Percentiles rank a stretch among this genome's conserved stretches.
Conservation (phyloP, 495 filamentous ascomycete species). For the Annulohypoxylon nitens region DNA sequence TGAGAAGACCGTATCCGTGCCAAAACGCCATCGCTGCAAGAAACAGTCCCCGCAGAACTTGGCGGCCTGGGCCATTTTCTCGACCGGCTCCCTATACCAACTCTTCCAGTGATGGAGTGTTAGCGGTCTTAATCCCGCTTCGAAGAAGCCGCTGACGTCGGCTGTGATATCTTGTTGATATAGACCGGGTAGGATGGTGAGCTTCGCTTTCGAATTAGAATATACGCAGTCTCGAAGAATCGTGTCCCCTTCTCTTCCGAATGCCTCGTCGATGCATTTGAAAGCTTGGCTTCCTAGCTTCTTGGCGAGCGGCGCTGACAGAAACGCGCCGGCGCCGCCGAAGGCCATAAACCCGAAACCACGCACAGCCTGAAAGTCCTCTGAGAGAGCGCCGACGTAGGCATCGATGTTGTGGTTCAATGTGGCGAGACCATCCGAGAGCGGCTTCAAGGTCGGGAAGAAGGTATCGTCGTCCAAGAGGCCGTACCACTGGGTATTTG, state of each 20-base stretch:
- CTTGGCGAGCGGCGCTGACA: slow-evolving; percentile 70
- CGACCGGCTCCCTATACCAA: slow-evolving; percentile 62
- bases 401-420: slow-evolving; percentile 66
- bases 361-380: slow-evolving; percentile 70
- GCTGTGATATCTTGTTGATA: slow-evolving; percentile 73
- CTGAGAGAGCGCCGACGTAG: slow-evolving; percentile 74
- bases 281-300: slow-evolving; percentile 67
- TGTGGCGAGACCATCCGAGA: slow-evolving; percentile 59
- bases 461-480: slow-evolving; percentile 82
- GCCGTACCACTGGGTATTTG: slow-evolving; percentile 72
- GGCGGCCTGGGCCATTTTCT: slow-evolving; percentile 69
- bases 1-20: slow-evolving; percentile 68
- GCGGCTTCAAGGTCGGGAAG: slow-evolving; percentile 72
- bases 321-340: slow-evolving; percentile 77
- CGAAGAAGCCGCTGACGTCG: slow-evolving; percentile 73
- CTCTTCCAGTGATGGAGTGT: slow-evolving; percentile 77
- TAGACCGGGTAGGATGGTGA: slow-evolving; percentile 70
- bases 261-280: slow-evolving; percentile 65
- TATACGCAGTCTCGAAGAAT: slow-evolving; percentile 74
- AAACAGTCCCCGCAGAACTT: slow-evolving; percentile 72
- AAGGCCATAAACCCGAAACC: slow-evolving; percentile 75
- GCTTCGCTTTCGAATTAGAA: slow-evolving; percentile 64
- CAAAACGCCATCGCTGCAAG: slow-evolving; percentile 72
- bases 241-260: slow-evolving; percentile 68
- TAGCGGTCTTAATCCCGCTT: slow-evolving; percentile 68